A percentile compares a stretch with the other conserved stretches of the same genome.
phyloP scores from a whole-genome alignment of 192 early-diverging fungal species.

The Chytriomyces sp. region DNA sequence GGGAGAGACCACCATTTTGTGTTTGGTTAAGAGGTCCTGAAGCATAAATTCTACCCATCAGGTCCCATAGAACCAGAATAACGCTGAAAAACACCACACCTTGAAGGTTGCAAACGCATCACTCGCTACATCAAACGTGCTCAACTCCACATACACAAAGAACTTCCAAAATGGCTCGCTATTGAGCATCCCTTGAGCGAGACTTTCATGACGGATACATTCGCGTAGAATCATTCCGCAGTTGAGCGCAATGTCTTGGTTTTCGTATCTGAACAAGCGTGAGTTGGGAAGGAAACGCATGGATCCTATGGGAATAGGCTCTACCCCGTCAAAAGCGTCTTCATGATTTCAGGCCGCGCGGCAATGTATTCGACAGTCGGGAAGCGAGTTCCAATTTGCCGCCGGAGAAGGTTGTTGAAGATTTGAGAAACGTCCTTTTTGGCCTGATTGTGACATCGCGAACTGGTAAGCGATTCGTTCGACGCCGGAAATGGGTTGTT shows the following conservation, averaged over 20 bases:
- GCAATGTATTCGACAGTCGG: slow-evolving; percentile 96
- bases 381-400: slow-evolving; percentile 91
- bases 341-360: slow-evolving; percentile 80
- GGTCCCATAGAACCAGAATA: not conserved
- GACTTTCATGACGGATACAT: slow-evolving; percentile 90
- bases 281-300: too few species aligned
- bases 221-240: slow-evolving; percentile 98
- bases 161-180: slow-evolving; percentile 90
- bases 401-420: slow-evolving; percentile 93
- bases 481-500: not conserved
- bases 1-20: slow-evolving; percentile 87
- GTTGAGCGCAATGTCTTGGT: slow-evolving; percentile 93
- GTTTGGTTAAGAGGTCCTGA: slow-evolving; percentile 89
- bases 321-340: slow-evolving; percentile 80
- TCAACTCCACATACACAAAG: slow-evolving; percentile 93
- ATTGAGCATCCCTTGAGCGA: slow-evolving; percentile 83
- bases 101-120: slow-evolving; percentile 99
- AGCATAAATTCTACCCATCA: not conserved
- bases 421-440: slow-evolving; percentile 98
- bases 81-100: slow-evolving; percentile 35
- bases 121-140: slow-evolving; percentile 97
- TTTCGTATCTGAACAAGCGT: slow-evolving; percentile 74
- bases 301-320: too few species aligned
- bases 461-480: not conserved
- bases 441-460: slow-evolving; percentile 50